A percentile compares a stretch with the other conserved stretches of the same genome.
These are phyloP conservation scores for Moniliophthora roreri DNA, from an alignment of 1,284 basidiomycete genomes.

Conservation along the genomic window DNA sequence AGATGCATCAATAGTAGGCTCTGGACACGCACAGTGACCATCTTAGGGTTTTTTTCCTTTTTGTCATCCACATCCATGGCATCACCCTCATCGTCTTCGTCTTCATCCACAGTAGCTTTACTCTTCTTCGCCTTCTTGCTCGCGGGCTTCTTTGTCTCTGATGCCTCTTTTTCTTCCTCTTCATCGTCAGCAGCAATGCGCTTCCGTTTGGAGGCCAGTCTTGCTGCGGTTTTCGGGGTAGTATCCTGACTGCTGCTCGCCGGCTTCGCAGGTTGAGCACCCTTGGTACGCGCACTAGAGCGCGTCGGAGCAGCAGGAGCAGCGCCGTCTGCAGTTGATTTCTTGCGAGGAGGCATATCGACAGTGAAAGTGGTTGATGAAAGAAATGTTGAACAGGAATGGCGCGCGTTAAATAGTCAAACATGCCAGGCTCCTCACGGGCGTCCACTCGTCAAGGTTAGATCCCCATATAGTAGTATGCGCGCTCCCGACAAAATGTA, in stretches of 20 bases:
- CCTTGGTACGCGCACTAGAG: conserved; percentile 28
- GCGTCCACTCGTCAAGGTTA: too few relatives aligned
- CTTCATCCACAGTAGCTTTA: conserved; percentile 17
- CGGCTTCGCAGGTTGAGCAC: conserved; percentile 16
- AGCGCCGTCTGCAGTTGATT: conserved; percentile 24
- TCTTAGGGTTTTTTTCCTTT: conserved; percentile 32
- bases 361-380: not conserved
- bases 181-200: conserved; percentile 19
- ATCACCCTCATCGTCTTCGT: conserved; percentile 22
- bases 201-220: conserved; percentile 10
- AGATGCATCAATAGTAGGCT: not conserved
- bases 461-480: too few relatives aligned
- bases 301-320: conserved; percentile 28
- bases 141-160: conserved; percentile 26
- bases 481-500: too few relatives aligned
- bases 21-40: conserved; percentile 26
- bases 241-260: conserved; percentile 9
- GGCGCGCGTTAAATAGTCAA: too few relatives aligned
- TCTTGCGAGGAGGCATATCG: conserved; percentile 36
- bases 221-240: conserved; percentile 2
- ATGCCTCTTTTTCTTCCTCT: conserved; percentile 15
- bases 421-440: too few relatives aligned
- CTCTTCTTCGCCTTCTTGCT: conserved; percentile 38
- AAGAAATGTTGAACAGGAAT: too few relatives aligned
- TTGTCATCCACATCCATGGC: conserved; percentile 17